Evolutionary conservation across 1,284 basidiomycete genomes (phyloP).

Genomic region (Ustilago tritici): DNA sequence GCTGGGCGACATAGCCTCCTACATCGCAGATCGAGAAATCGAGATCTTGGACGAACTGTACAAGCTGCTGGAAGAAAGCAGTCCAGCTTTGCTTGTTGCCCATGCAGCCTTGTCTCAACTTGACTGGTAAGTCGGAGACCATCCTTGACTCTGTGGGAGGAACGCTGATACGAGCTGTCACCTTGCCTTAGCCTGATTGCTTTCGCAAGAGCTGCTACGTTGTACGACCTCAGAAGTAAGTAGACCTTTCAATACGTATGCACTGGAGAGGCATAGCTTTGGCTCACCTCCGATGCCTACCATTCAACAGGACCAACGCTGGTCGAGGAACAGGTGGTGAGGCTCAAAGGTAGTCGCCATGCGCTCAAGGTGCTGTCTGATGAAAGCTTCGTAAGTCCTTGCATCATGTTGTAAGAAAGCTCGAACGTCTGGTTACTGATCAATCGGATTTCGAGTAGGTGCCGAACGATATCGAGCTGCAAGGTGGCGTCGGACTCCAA

Average conservation of each 20-base stretch:
- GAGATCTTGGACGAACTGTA: conserved; percentile 41
- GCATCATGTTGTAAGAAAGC: not conserved
- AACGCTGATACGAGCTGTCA: not conserved
- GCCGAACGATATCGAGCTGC: conserved; percentile 45
- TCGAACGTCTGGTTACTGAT: not conserved
- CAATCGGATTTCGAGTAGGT: conserved; percentile 17
- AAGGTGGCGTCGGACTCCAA: conserved; percentile 24
- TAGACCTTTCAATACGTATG: not conserved
- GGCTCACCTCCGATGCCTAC: not conserved
- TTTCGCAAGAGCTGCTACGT: conserved; percentile 35
- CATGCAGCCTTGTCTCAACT: conserved; percentile 34
- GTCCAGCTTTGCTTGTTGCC: conserved; percentile 17
- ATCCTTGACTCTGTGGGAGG: not conserved
- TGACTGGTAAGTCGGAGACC: conserved; percentile 31
- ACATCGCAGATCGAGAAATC: conserved; percentile 49
- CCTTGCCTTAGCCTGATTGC: conserved; percentile 25
- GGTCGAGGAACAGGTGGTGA: conserved; percentile 30
- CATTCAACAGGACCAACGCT: conserved; percentile 22
- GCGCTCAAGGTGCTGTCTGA: conserved; percentile 44
- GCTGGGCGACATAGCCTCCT: conserved; percentile 49
- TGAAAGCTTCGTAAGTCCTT: conserved; percentile 39
- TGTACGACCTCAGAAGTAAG: conserved; percentile 40
- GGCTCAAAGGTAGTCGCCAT: conserved; percentile 39
- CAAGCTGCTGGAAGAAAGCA: conserved; percentile 17
- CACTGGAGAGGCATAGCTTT: not conserved